Conservation (phyloP, 148 eudicot species). For the Chenopodium formosanum region DNA sequence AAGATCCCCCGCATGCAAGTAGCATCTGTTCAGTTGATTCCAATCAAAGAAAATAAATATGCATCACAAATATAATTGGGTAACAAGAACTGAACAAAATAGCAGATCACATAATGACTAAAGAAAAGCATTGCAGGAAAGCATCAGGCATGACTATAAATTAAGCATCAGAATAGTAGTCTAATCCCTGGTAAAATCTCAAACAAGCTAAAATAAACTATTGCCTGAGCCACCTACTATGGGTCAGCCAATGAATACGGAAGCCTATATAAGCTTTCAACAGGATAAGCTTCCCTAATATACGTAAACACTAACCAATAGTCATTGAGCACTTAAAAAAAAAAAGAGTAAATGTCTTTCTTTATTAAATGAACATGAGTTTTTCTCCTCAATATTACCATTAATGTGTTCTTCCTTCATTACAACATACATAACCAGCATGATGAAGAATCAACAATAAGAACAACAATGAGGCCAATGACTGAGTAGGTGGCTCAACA, state of each 20-base stretch:
- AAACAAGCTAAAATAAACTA: background rate
- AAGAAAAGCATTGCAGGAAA: background rate
- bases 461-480: background rate
- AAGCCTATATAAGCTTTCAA: background rate
- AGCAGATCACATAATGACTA: background rate
- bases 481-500: background rate
- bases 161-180: background rate
- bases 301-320: too few species aligned
- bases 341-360: background rate
- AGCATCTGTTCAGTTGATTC: slow-evolving; percentile 55
- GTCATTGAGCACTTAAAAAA: background rate
- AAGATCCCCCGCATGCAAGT: slow-evolving; percentile 63
- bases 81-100: background rate
- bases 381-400: background rate
- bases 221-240: background rate
- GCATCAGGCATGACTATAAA: background rate
- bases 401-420: background rate
- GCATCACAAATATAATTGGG: background rate
- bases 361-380: background rate
- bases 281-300: background rate
- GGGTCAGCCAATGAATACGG: background rate
- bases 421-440: background rate
- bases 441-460: background rate
- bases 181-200: background rate
- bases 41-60: slow-evolving; percentile 3